Base-by-base conservation (phyloP, 2,329 filamentous ascomycete genomes). In the Fusarium pseudoanthophilum region DNA sequence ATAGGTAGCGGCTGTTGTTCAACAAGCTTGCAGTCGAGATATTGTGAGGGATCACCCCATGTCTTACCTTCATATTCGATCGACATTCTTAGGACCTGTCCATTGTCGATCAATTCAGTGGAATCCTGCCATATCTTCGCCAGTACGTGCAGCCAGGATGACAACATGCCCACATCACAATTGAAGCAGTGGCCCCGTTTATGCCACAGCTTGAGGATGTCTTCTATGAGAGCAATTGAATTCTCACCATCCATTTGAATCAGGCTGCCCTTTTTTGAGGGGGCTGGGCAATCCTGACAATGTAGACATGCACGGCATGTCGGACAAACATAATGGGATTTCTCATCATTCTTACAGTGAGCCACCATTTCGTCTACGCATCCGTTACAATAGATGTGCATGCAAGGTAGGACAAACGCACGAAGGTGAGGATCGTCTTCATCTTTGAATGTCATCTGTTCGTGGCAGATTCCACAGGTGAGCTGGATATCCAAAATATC, bases 241-340 rank as follows among this genome's bases (percentile, higher is more conserved):
- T 28, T 26, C 3, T 16, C 13, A 13, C 1, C 13, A 7, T 26
- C 20, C 32, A 16, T 36, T 1, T 21, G 24, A 15, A 53, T 6
- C 5, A 53, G 10, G 13, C 0, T 7, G 24, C 34, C 34, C 14
- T 16, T 39, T 7, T 36, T 26, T 2, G 24, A 21, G 2, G 34
- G 51, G 2, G 5, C 5, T 7, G 2, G 10, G 51, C 51, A 53
- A 21, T 3, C 6, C 16, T 2, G 10, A n/a, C 51, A 39, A 28
- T 37, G 10, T 7, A 53, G 14, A 28, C 34, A n/a, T 7, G 1
- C 2, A 37, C 24, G 32, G 24, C 51, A 53, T 20, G 24, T n/a
- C 7, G 51, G 24, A 7, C 51, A 53, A 6, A 0, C 7, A 28
- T 39, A 11, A 4, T 26, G 51, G 0, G 14, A 1, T 13, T 2